Percentiles rank a stretch among this genome's conserved stretches.
Evolutionary conservation across 768 basidiomycete species (phyloP).

Genomic region (Rhodotorula diobovata): DNA sequence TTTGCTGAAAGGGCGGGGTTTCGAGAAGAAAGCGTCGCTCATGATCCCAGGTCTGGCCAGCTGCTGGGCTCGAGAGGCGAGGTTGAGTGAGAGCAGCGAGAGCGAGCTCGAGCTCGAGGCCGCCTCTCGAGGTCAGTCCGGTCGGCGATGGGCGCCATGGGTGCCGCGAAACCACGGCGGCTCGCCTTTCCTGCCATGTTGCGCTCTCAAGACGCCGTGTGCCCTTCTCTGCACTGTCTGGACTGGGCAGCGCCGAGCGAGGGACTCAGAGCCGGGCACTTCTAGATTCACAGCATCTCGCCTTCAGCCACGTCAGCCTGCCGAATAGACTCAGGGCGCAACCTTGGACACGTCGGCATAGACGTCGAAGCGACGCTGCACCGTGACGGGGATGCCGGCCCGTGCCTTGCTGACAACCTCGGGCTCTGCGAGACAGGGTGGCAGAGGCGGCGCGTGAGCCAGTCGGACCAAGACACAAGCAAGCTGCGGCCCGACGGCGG

Average conservation of each 20-base stretch:
- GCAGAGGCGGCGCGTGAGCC: too few species aligned
- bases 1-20: constrained; percentile 35
- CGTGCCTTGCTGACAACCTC: constrained; percentile 62
- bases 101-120: background rate
- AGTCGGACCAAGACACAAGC: too few species aligned
- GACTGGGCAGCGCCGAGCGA: too few species aligned
- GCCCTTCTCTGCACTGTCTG: background rate
- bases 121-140: too few species aligned
- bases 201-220: too few species aligned
- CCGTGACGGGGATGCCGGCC: constrained; percentile 82
- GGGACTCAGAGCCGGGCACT: too few species aligned
- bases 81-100: background rate
- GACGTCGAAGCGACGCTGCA: constrained; percentile 85
- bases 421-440: constrained; percentile 54
- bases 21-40: constrained; percentile 38
- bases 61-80: background rate
- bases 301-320: too few species aligned
- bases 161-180: too few species aligned
- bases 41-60: background rate
- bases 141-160: too few species aligned
- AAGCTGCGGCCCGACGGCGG: too few species aligned
- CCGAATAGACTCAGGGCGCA: background rate
- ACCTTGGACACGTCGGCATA: constrained; percentile 62
- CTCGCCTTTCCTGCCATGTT: too few species aligned
- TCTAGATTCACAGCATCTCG: background rate